Evolutionary conservation across 2,329 filamentous ascomycete genomes (phyloP), one percentile per base, ranked within the genome.

Genomic region (Diaporthe sp.): DNA sequence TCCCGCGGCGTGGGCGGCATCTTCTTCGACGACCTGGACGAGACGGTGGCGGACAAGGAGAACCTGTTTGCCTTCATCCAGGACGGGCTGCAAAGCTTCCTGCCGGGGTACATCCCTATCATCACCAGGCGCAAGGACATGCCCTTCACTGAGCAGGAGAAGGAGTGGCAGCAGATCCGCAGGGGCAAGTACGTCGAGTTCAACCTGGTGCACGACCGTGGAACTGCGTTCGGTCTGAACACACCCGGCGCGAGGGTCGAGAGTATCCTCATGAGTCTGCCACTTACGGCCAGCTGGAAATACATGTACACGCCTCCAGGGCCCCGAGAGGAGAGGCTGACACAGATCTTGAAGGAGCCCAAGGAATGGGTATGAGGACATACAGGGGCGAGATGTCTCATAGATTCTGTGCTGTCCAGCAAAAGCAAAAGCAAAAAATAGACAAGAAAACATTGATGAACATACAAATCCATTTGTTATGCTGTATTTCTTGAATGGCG

Each of bases 141-240:
- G 95, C 92, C 94, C 0, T 99, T 92, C 81, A 96, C 92, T 0
- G 93, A 94, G 65, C 89, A 92, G 79, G 94, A 98, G 86, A 98
- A 98, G 88, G 92, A 94, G 78, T 99, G 97, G 97, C 97, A 99
- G 87, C 97, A 98, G 87, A 89, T 99, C 77, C 91, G 97, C 68
- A 89, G 97, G 78, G 97, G 97, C n/a, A 90, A 95, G 81, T 99
- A 99, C 83, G 97, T 99, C 77, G 97, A 99, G 86, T 99, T 99
- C 85, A 99, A 99, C 85, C 89, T 99, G 51, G 95, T 99, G 74
- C 96, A 99, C 85, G 97, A 99, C 86, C 92, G 97, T 37, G 97
- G 97, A 3, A 99, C 97, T 2, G 93, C 94, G 10, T 99, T 99
- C 84, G 97, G 97, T 1, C 87, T 99, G 78, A 97, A 97, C 81